These are phyloP conservation scores for Erythrophleum ivorense DNA, from an alignment of 331 rosid genomes.

Conservation along the genomic window DNA sequence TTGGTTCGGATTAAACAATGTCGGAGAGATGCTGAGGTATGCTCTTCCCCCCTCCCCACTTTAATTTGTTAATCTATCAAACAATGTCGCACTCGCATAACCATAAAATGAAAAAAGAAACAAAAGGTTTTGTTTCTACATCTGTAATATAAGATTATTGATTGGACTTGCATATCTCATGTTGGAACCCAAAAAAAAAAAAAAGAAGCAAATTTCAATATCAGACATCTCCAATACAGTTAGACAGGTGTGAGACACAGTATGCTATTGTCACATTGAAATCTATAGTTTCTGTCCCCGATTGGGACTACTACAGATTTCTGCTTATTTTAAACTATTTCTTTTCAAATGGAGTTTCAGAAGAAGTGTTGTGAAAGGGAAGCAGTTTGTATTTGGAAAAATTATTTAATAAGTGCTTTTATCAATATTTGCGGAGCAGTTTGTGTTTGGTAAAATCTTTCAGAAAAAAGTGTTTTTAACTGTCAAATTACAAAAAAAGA, in stretches of 20 bases:
- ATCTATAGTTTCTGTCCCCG: neutral
- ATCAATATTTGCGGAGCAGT: too few species aligned
- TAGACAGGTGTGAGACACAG: constrained; percentile 20
- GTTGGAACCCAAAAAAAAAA: neutral
- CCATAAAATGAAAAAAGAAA: neutral
- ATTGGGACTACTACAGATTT: neutral
- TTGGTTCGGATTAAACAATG: constrained; percentile 52
- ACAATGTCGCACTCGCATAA: neutral
- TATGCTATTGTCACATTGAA: constrained; percentile 27
- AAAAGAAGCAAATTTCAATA: constrained; percentile 10
- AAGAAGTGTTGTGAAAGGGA: too few species aligned
- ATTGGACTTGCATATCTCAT: constrained; percentile 29
- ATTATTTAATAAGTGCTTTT: too few species aligned
- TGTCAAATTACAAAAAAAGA: too few species aligned
- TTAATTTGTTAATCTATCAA: neutral
- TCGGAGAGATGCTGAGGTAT: constrained; percentile 73
- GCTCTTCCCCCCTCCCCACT: constrained; percentile 6
- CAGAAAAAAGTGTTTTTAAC: too few species aligned
- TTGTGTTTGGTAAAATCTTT: too few species aligned
- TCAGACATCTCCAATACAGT: constrained; percentile 25
- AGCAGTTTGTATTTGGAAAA: too few species aligned
- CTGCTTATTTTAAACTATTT: neutral
- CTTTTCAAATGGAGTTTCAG: too few species aligned
- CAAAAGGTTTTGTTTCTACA: constrained; percentile 15
- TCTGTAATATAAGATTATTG: constrained; percentile 27